Base-by-base conservation (phyloP, 2,329 filamentous ascomycete genomes). In the Fusarium sp. region DNA sequence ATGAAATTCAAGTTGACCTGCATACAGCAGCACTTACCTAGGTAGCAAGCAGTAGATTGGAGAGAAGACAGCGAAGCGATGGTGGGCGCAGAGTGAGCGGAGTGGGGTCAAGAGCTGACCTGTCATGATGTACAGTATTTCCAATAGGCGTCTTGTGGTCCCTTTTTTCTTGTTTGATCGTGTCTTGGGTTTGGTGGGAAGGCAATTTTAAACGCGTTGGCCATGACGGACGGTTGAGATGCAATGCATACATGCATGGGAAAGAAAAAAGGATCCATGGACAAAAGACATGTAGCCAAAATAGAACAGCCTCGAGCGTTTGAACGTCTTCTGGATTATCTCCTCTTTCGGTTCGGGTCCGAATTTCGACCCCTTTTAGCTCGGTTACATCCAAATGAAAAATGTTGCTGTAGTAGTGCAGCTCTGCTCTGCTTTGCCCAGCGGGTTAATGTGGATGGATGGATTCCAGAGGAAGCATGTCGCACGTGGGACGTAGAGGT, bases 61-160 rank as follows among this genome's bases (percentile, higher is more conserved):
- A 22, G 24, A 40, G 57, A 70, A 52, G 69, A 59, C 35, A 45
- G 42, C 62, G 47, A 70, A 74, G 56, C 59, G 59, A 66, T 52
- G 66, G 64, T 66, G 68, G 64, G 64, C 45, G 66, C 61, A 62
- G 59, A 67, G 61, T 38, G 73, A 69, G 73, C 67, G 70, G 76
- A 69, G 73, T 66, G 70, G 76, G 71, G 74, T 57, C 60, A 56
- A 67, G 60, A 68, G 64, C 42, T 74, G 75, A 72, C 74, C 59
- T 72, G 61, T 75, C 69, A 74, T 66, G 67, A 67, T 77, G 67
- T 71, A 76, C 73, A 73, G 70, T 71, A 72, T 58, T 60, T 64
- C 64, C 58, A 59, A 45, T 59, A 37, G 47, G 47, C 47, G 47
- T 54, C 47, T 47, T 64, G 24, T 61, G 62, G 62, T 64, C 31